These are phyloP conservation scores for Wickerhamomyces hampshirensis DNA, from an alignment of 805 yeast genomes.

Conservation along the genomic window DNA sequence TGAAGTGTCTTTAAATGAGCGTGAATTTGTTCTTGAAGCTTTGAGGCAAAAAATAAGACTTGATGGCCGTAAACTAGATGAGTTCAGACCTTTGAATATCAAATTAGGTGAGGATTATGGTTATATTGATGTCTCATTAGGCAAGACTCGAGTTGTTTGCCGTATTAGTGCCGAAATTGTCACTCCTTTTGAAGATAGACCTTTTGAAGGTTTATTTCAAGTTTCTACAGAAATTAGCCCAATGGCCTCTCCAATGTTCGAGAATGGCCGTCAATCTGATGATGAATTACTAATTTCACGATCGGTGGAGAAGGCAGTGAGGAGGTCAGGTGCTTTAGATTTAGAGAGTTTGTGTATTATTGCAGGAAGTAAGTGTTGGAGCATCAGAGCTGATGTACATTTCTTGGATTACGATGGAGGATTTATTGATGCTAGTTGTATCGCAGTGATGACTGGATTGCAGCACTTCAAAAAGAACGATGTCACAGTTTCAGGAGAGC, in stretches of 20 bases:
- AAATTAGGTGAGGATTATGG: conserved; percentile 70
- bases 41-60: conserved; percentile 57
- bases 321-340: conserved; percentile 88
- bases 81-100: conserved; percentile 64
- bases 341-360: conserved; percentile 85
- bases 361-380: conserved; percentile 92
- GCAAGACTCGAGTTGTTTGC: conserved; percentile 67
- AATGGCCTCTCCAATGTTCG: conserved; percentile 85
- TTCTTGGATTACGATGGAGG: conserved; percentile 91
- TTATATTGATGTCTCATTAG: conserved; percentile 71
- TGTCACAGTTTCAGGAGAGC: conserved; percentile 63
- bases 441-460: conserved; percentile 84
- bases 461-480: conserved; percentile 84
- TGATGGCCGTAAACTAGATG: conserved; percentile 63
- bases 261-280: conserved; percentile 61
- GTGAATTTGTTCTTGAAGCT: conserved; percentile 54
- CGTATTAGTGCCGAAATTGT: conserved; percentile 72
- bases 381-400: conserved; percentile 83
- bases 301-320: conserved; percentile 84
- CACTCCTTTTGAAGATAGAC: conserved; percentile 84
- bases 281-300: conserved; percentile 79
- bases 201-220: conserved; percentile 85
- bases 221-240: conserved; percentile 85
- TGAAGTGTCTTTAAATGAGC: conserved; percentile 61
- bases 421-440: conserved; percentile 81